Evolutionary conservation across 257 asterid species (phyloP).

Genomic region (Cinchona pubescens): DNA sequence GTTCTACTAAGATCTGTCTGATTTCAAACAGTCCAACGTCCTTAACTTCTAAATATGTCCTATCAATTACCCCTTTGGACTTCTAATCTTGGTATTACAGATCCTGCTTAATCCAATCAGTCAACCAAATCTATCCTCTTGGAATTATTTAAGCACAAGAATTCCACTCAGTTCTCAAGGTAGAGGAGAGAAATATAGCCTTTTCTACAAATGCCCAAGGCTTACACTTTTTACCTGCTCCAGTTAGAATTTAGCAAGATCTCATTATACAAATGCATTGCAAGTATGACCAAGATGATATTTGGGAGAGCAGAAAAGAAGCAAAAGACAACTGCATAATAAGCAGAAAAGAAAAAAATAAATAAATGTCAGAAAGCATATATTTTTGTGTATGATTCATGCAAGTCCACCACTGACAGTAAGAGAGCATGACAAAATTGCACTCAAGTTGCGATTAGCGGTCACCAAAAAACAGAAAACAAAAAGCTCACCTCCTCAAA

Average conservation of each 20-base stretch:
- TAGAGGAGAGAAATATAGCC: not conserved
- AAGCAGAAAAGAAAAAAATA: not conserved
- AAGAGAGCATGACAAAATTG: not conserved
- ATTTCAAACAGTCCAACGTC: too few relatives aligned
- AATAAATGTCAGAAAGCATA: not conserved
- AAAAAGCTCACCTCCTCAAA: constrained; percentile 71
- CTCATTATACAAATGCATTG: not conserved
- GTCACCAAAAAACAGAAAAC: not conserved
- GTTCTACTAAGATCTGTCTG: too few relatives aligned
- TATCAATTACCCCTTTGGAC: not conserved
- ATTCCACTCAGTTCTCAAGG: not conserved
- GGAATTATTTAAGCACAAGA: not conserved
- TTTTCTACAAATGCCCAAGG: not conserved
- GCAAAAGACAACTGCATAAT: not conserved
- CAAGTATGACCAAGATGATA: not conserved
- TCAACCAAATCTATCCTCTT: not conserved
- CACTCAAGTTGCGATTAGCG: not conserved
- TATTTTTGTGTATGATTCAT: not conserved
- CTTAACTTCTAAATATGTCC: too few relatives aligned
- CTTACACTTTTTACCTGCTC: not conserved
- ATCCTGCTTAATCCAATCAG: not conserved
- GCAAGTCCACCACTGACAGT: not conserved
- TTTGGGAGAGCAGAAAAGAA: not conserved
- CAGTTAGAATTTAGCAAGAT: not conserved
- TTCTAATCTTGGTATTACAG: too few relatives aligned